These are phyloP conservation scores for Podaxis sp. DNA, from an alignment of 768 basidiomycete genomes.

Conservation along the genomic window DNA sequence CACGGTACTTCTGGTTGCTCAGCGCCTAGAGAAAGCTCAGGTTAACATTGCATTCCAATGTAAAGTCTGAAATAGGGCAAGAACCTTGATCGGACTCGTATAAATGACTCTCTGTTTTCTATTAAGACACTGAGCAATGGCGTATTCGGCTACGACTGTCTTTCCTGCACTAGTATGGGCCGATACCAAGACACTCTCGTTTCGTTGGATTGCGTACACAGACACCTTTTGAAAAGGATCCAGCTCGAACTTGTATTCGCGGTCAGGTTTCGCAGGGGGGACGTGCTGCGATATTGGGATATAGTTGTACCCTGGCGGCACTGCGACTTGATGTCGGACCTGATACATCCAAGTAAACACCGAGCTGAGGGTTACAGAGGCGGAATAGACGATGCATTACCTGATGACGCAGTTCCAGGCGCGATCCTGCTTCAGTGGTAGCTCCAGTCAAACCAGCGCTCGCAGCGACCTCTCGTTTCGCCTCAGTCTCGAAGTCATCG, in stretches of 20 bases:
- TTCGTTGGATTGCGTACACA: constrained; percentile 91
- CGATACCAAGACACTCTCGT: constrained; percentile 96
- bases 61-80: constrained; percentile 28
- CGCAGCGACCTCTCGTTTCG: constrained; percentile 86
- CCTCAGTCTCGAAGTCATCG: constrained; percentile 94
- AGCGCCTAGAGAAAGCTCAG: constrained; percentile 62
- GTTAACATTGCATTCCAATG: constrained; percentile 20
- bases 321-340: constrained; percentile 96
- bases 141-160: constrained; percentile 99
- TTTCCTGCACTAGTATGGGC: constrained; percentile 99
- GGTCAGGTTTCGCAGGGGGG: constrained; percentile 86
- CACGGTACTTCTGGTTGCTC: constrained; percentile 98
- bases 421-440: constrained; percentile 58
- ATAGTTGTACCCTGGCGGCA: constrained; percentile 91
- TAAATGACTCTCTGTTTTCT: constrained; percentile 97
- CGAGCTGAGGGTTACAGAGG: background rate
- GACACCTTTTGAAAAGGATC: constrained; percentile 98
- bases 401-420: constrained; percentile 81
- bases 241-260: constrained; percentile 93
- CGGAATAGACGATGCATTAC: constrained; percentile 32
- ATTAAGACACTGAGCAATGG: constrained; percentile 93
- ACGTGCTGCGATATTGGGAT: constrained; percentile 86
- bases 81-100: constrained; percentile 98
- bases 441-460: constrained; percentile 82
- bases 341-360: constrained; percentile 26